These are phyloP conservation scores for Theileria equi DNA, from an alignment of 169 alveolate species.

Conservation along the genomic window DNA sequence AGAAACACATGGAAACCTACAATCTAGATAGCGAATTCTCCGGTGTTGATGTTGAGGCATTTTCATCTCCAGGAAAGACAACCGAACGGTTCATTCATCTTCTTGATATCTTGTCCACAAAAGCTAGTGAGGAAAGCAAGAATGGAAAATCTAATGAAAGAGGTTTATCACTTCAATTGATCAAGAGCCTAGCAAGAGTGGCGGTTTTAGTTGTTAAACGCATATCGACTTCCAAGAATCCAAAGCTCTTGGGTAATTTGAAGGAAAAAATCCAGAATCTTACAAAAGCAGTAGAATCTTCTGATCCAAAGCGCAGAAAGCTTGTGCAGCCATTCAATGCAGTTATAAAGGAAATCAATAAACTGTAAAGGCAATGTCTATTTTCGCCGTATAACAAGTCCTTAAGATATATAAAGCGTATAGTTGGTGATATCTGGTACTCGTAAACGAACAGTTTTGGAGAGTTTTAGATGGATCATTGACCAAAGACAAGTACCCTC, in stretches of 20 bases:
- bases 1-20: neutral
- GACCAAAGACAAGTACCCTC: no score
- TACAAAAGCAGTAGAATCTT: neutral
- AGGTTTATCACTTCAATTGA: neutral
- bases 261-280: neutral
- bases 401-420: no score
- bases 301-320: neutral
- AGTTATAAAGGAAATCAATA: neutral
- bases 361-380: neutral
- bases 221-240: neutral
- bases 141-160: neutral
- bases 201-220: neutral
- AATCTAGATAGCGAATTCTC: neutral
- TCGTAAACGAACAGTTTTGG: no score
- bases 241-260: neutral
- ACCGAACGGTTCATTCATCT: neutral
- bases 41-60: neutral
- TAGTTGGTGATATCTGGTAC: no score
- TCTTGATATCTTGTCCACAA: neutral
- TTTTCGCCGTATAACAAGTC: neutral
- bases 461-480: no score
- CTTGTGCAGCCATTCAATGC: neutral
- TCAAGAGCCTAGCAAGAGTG: neutral
- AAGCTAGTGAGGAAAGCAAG: neutral
- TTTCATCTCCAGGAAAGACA: no score